phyloP scores from a whole-genome alignment of 441 rosid species.

The Viola pubescens region DNA sequence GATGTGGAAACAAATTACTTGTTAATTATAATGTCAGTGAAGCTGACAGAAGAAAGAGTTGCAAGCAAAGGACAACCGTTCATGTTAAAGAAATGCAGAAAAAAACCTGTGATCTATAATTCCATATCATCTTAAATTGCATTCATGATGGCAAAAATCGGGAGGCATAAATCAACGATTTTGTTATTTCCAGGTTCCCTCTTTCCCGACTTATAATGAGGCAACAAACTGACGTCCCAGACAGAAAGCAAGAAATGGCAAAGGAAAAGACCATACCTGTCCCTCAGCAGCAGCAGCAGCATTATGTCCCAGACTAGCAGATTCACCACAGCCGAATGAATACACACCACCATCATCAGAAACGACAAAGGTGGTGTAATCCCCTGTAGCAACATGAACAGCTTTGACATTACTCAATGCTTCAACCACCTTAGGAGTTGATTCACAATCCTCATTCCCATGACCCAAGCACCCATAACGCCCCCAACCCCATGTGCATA shows the following conservation, averaged over 20 bases:
- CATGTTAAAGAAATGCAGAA: no score
- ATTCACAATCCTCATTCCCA: conserved; percentile 82
- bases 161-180: no score
- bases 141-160: no score
- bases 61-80: no score
- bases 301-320: conserved; percentile 87
- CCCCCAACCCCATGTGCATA: conserved; percentile 99
- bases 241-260: neutral
- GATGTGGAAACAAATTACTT: no score
- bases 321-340: conserved; percentile 90
- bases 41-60: no score
- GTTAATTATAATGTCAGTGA: no score
- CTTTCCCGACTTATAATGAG: neutral
- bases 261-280: conserved; percentile 37
- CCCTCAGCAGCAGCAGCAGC: conserved; percentile 36
- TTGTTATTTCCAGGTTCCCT: no score
- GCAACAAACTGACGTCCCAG: neutral
- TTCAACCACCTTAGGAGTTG: conserved; percentile 80
- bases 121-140: no score
- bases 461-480: conserved; percentile 95
- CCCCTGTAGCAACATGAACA: conserved; percentile 86
- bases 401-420: conserved; percentile 73
- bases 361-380: conserved; percentile 86
- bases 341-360: conserved; percentile 80
- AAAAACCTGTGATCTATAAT: no score